Conservation (phyloP, 441 rosid genomes). For the Biscutella laevigata region DNA sequence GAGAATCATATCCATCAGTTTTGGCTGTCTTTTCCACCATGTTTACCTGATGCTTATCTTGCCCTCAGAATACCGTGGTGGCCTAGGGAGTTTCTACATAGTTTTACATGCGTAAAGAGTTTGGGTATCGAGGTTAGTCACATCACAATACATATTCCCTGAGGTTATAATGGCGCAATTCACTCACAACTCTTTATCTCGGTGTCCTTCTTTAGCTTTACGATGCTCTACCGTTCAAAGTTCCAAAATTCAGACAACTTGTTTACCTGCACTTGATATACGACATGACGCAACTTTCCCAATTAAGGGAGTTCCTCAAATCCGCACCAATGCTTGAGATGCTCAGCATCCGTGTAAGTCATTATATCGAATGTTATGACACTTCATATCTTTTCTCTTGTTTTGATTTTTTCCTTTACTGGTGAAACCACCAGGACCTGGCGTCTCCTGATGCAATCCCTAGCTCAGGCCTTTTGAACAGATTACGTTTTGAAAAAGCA, state of each 20-base stretch:
- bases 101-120: conserved; percentile 10
- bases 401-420: not conserved
- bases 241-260: conserved; percentile 13
- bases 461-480: not conserved
- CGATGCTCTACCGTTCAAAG: not conserved
- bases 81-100: conserved; percentile 10
- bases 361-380: not conserved
- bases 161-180: not conserved
- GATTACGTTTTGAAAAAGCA: not conserved
- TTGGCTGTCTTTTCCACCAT: conserved; percentile 5
- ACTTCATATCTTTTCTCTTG: not conserved
- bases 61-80: not conserved
- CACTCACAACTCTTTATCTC: not conserved
- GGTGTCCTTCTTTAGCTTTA: conserved; percentile 8
- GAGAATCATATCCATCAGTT: not conserved
- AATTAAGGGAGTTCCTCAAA: not conserved
- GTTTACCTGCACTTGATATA: conserved; percentile 13
- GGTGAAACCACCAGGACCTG: conserved; percentile 15
- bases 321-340: conserved; percentile 11
- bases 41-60: conserved; percentile 15
- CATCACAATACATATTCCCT: conserved; percentile 1
- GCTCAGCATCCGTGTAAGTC: conserved; percentile 17
- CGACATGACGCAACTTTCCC: not conserved
- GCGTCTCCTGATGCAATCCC: not conserved
- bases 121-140: conserved; percentile 18